Evolutionary conservation across 164 flowering plant species (phyloP).

Genomic region (Euptelea pleiosperma): DNA sequence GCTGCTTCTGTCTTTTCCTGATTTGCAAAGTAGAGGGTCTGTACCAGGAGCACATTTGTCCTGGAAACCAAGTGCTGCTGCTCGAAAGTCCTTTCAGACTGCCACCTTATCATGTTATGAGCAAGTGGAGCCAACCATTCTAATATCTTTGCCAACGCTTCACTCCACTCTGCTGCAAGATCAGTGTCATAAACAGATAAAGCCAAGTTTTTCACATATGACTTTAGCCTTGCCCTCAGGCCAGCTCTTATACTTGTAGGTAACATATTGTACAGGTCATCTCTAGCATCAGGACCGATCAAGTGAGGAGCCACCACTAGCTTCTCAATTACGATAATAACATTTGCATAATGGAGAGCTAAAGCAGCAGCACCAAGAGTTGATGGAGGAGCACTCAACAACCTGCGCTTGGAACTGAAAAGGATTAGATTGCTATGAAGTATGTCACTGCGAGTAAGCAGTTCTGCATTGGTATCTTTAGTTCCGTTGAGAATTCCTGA

Average conservation of each 20-base stretch:
- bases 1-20: conserved; percentile 75
- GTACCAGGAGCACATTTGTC: conserved; percentile 71
- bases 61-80: conserved; percentile 63
- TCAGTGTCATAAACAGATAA: conserved; percentile 43
- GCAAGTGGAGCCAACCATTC: conserved; percentile 91
- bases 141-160: conserved; percentile 57
- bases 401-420: conserved; percentile 35
- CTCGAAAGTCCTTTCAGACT: conserved; percentile 73
- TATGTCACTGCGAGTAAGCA: conserved; percentile 6
- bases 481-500: conserved; percentile 27
- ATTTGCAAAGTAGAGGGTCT: conserved; percentile 82
- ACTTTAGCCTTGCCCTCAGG: conserved; percentile 62
- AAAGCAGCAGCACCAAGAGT: conserved; percentile 84
- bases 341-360: conserved; percentile 81
- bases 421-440: conserved; percentile 11
- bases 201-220: conserved; percentile 40
- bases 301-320: conserved; percentile 72
- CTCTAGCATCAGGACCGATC: conserved; percentile 83
- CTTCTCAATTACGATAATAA: conserved; percentile 72
- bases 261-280: conserved; percentile 79
- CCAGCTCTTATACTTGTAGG: conserved; percentile 54
- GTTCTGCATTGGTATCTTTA: conserved; percentile 16
- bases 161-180: conserved; percentile 80
- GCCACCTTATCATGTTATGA: conserved; percentile 89
- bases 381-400: conserved; percentile 55